phyloP scores from a whole-genome alignment of 1,284 basidiomycete genomes.

The Ceratobasidium sp. region DNA sequence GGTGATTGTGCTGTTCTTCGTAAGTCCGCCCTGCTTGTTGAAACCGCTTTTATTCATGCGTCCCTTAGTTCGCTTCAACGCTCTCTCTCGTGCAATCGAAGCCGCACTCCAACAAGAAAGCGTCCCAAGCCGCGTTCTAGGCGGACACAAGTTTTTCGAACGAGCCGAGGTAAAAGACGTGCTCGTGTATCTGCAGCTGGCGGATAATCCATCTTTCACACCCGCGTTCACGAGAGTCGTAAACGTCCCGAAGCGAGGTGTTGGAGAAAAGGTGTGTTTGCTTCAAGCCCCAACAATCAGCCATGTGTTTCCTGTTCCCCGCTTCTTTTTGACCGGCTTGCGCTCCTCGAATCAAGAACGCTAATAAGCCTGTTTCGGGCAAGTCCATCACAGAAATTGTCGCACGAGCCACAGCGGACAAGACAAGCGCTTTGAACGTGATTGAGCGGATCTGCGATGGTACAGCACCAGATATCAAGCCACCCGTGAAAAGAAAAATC shows the following conservation, averaged over 20 bases:
- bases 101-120: conserved; percentile 78
- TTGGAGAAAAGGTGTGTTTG: conserved; percentile 80
- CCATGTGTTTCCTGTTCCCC: neutral
- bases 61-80: conserved; percentile 79
- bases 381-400: conserved; percentile 74
- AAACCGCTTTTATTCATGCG: neutral
- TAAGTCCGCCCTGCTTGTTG: conserved; percentile 56
- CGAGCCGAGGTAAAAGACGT: conserved; percentile 88
- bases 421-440: conserved; percentile 69
- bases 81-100: conserved; percentile 83
- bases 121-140: conserved; percentile 82
- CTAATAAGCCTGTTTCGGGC: neutral
- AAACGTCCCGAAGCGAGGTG: conserved; percentile 73
- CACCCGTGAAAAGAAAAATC: conserved; percentile 71
- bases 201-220: conserved; percentile 82
- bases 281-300: conserved; percentile 1
- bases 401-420: conserved; percentile 63
- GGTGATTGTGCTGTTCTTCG: conserved; percentile 86
- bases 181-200: conserved; percentile 86
- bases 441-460: conserved; percentile 71
- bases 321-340: neutral
- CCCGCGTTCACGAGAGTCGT: conserved; percentile 83
- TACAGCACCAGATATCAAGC: conserved; percentile 71
- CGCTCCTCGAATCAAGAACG: neutral
- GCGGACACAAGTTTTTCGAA: conserved; percentile 90